phyloP scores from a whole-genome alignment of 805 yeast species.

The Candida sphagnicola region DNA sequence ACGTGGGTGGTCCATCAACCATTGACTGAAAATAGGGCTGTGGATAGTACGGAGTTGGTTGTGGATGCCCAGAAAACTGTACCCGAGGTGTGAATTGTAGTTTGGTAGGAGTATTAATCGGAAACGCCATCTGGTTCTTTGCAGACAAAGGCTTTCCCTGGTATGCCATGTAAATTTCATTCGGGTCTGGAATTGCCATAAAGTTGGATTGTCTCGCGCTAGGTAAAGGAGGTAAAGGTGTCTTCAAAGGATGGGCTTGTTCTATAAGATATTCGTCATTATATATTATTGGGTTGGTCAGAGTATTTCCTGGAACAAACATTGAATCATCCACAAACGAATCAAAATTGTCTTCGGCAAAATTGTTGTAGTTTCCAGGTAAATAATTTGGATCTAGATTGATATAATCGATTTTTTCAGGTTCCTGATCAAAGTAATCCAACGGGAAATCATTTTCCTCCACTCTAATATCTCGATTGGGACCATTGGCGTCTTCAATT shows the following conservation, averaged over 20 bases:
- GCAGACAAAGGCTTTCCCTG: slow-evolving; percentile 20
- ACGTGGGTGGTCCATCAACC: neutral
- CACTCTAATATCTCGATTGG: slow-evolving; percentile 11
- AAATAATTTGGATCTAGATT: slow-evolving; percentile 16
- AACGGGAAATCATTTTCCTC: slow-evolving; percentile 68
- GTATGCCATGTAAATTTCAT: slow-evolving; percentile 19
- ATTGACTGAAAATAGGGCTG: neutral
- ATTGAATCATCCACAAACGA: slow-evolving; percentile 14
- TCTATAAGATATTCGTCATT: slow-evolving; percentile 49
- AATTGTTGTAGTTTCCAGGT: slow-evolving; percentile 4
- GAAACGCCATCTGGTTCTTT: slow-evolving; percentile 17
- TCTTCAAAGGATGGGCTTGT: slow-evolving; percentile 45
- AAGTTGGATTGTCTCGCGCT: slow-evolving; percentile 9
- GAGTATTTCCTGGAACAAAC: slow-evolving; percentile 12
- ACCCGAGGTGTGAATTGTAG: slow-evolving; percentile 1
- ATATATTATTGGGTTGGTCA: slow-evolving; percentile 33
- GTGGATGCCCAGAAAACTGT: neutral
- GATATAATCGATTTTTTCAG: slow-evolving; percentile 15
- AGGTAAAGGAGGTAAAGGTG: slow-evolving; percentile 18
- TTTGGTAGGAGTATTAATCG: slow-evolving; percentile 8
- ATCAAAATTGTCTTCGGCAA: slow-evolving; percentile 18
- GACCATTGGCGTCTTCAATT: neutral
- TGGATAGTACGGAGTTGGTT: slow-evolving; percentile 2
- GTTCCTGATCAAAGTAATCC: slow-evolving; percentile 53
- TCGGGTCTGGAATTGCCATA: slow-evolving; percentile 6